These are phyloP conservation scores for Podosphaera fusca DNA, from an alignment of 2,329 filamentous ascomycete genomes.

Conservation along the genomic window DNA sequence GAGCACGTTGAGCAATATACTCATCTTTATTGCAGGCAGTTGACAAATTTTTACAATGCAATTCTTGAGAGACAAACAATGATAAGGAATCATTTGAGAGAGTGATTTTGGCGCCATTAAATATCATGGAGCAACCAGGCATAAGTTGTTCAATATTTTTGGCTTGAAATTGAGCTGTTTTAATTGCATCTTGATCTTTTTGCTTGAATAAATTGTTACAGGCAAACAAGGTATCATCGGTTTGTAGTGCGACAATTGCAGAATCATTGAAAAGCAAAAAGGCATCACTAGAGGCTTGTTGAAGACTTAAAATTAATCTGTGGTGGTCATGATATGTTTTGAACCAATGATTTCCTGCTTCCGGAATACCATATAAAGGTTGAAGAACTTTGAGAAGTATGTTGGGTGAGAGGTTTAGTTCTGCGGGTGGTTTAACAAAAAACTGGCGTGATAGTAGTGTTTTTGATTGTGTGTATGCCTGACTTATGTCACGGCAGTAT, in stretches of 20 bases:
- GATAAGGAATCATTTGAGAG: neutral
- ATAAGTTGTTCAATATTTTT: neutral
- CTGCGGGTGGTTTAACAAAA: too few species aligned
- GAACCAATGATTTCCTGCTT: too few species aligned
- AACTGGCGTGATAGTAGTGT: too few species aligned
- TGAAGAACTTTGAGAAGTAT: too few species aligned
- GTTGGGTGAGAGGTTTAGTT: too few species aligned
- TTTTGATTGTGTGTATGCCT: too few species aligned
- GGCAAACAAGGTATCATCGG: slow-evolving; percentile 2
- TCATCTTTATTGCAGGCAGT: neutral
- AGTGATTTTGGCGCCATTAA: neutral
- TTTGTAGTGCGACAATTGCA: slow-evolving; percentile 2
- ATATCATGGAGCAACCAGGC: neutral
- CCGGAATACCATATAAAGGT: too few species aligned
- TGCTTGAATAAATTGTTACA: neutral
- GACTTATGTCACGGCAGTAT: too few species aligned
- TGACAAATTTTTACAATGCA: neutral
- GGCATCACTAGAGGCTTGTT: slow-evolving; percentile 1
- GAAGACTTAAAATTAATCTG: neutral
- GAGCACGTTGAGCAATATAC: neutral
- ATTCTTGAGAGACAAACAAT: neutral
- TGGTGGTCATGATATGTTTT: slow-evolving; percentile 1
- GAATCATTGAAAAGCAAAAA: slow-evolving; percentile 1
- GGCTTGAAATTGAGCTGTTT: neutral
- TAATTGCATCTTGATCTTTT: neutral